Evolutionary conservation across 805 yeast species (phyloP).

Genomic region (Ogataea pignaliae): DNA sequence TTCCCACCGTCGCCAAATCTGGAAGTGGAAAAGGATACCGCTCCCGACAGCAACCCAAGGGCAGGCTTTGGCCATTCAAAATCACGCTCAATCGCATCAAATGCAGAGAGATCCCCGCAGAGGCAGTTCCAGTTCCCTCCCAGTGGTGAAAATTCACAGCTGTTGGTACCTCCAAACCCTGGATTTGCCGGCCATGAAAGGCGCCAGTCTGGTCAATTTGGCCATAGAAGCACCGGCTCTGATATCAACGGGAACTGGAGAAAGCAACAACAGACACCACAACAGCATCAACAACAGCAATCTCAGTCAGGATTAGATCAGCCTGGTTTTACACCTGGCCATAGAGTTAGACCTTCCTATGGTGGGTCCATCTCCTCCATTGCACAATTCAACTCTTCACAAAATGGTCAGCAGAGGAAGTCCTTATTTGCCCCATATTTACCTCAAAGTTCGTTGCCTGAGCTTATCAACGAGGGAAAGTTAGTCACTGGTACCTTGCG

Average conservation of each 20-base stretch:
- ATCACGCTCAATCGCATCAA: constrained; percentile 29
- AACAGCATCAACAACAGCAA: constrained; percentile 18
- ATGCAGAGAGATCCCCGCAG: constrained; percentile 38
- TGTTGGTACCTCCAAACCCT: constrained; percentile 52
- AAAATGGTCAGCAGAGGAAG: constrained; percentile 48
- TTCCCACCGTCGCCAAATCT: constrained; percentile 43
- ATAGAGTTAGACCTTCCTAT: constrained; percentile 68
- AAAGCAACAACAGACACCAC: constrained; percentile 40
- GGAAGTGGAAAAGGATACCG: constrained; percentile 9
- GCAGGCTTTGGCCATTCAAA: constrained; percentile 16
- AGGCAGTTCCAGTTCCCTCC: constrained; percentile 66
- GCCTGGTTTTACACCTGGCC: constrained; percentile 65
- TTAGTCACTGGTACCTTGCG: constrained; percentile 89
- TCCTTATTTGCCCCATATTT: constrained; percentile 94
- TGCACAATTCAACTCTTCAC: constrained; percentile 30
- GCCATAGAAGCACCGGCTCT: constrained; percentile 38
- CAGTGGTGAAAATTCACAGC: constrained; percentile 19
- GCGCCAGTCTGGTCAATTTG: constrained; percentile 37
- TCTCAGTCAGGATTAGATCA: constrained; percentile 16
- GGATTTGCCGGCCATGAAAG: constrained; percentile 41
- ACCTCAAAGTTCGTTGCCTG: constrained; percentile 91
- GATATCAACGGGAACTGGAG: constrained; percentile 64
- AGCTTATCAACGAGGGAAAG: constrained; percentile 81
- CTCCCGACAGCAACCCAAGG: constrained; percentile 1
- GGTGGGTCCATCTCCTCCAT: constrained; percentile 58